These are phyloP conservation scores for Beta macrorhiza DNA, from an alignment of 179 eudicot species.

Conservation along the genomic window DNA sequence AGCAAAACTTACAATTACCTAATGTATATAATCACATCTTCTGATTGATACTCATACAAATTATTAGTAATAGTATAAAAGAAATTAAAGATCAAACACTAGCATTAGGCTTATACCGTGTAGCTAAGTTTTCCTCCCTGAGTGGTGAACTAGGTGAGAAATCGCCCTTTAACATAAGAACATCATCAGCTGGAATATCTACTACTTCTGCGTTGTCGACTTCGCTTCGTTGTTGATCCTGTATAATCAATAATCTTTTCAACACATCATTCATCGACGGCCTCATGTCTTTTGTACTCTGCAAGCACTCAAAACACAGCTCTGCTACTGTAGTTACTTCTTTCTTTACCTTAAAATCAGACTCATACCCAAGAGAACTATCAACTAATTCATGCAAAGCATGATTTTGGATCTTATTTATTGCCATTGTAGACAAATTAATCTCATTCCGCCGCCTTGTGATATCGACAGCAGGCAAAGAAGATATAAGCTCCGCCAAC, in stretches of 20 bases:
- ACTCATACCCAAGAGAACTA: conserved; percentile 29
- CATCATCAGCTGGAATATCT: conserved; percentile 32
- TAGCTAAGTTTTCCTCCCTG: conserved; percentile 21
- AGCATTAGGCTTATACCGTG: conserved; percentile 21
- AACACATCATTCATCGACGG: conserved; percentile 42
- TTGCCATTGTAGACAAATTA: conserved; percentile 36
- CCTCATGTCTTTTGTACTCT: conserved; percentile 38
- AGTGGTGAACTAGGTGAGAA: conserved; percentile 30
- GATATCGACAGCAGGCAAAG: conserved; percentile 36
- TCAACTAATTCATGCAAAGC: conserved; percentile 38
- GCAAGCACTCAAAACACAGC: conserved; percentile 38
- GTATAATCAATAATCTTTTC: conserved; percentile 19
- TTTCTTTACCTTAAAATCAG: conserved; percentile 19
- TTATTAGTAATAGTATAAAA: not conserved
- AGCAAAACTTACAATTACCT: not conserved
- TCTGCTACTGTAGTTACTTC: conserved; percentile 34
- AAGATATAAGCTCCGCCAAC: conserved; percentile 33
- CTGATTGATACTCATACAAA: not conserved
- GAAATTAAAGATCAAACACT: conserved; percentile 24
- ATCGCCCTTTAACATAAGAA: conserved; percentile 28
- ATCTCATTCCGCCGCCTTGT: conserved; percentile 33
- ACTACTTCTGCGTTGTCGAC: conserved; percentile 25
- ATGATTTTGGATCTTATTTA: conserved; percentile 29
- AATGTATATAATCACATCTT: not conserved
- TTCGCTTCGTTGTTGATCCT: conserved; percentile 4